Percentiles rank a stretch among this genome's conserved stretches.
phyloP scores from a whole-genome alignment of 2,329 filamentous ascomycete species.

The Xylariaceae sp. region DNA sequence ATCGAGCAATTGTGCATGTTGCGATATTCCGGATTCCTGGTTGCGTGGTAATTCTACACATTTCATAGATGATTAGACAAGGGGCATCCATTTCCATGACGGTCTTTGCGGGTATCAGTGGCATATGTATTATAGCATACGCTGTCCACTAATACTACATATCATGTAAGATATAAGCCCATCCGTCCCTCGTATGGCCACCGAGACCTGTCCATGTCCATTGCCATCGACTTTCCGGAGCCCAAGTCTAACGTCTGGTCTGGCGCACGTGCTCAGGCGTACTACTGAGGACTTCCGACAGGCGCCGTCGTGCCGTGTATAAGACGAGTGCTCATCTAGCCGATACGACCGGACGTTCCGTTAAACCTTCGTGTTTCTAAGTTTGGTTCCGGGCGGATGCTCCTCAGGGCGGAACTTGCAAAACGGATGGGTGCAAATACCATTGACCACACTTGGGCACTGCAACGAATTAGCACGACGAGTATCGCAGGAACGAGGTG shows the following conservation, averaged over 20 bases:
- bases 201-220: not conserved
- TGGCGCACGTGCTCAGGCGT: not conserved
- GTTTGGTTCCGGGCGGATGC: slow-evolving; percentile 56
- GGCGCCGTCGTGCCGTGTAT: not conserved
- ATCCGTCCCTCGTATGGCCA: not conserved
- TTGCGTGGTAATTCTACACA: too few relatives aligned
- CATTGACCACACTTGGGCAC: slow-evolving; percentile 52
- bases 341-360: not conserved
- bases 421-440: slow-evolving; percentile 49
- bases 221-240: not conserved
- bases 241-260: not conserved
- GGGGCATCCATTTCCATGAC: not conserved
- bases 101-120: not conserved
- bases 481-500: not conserved
- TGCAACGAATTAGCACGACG: slow-evolving; percentile 27
- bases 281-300: not conserved
- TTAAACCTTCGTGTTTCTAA: slow-evolving; percentile 30
- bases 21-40: not conserved
- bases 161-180: slow-evolving; percentile 3
- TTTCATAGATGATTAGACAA: too few relatives aligned
- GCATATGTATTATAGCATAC: not conserved
- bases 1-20: too few relatives aligned
- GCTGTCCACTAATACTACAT: slow-evolving; percentile 16
- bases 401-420: slow-evolving; percentile 52
- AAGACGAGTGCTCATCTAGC: not conserved